Evolutionary conservation across 345 rosid genomes (phyloP), one percentile per base, ranked within the genome.

Genomic region (Pistacia integerrima): DNA sequence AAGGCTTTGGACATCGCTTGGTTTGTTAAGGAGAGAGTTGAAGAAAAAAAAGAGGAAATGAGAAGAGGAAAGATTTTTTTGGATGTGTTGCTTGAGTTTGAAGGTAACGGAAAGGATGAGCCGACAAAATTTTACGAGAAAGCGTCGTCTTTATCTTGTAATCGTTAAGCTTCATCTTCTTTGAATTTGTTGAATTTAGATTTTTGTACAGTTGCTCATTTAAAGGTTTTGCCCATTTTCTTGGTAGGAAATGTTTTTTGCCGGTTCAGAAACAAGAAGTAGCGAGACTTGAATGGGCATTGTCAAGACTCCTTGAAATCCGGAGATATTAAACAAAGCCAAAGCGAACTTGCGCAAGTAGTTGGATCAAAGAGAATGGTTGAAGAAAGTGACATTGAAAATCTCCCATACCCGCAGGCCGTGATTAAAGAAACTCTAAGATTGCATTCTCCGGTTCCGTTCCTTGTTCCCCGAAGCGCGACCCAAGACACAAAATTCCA

Each of bases 201-300:
- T 25, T 25, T 25, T 25, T 25, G 25, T 25, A 25, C 25, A 25
- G 25, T 25, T n/a, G 25, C 25, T 25, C 25, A 25, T 25, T 25
- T 25, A 25, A 25, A 25, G 25, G 25, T 25, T 25, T 25, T 25
- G 25, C 25, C 25, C 25, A 25, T 25, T 25, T 25, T 25, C 25
- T 25, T 25, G 25, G 25, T 25, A 25, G 93, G 96, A 93, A 79
- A 76, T 93, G 67, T 86, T 91, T 75, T 0, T 87, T 56, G 92
- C 90, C 7, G 91, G 91, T 17, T 55, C 88, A 60, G 94, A 87
- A 61, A 93, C 92, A 46, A 88, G 86, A 48, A 84, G 91, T 54
- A 79, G 87, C 78, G 87, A 87, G 7, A 73, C 81, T n/a, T 11
- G 97, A 91, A 74, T 91, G 97, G 94, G 93, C 94, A 49, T 2